phyloP scores from a whole-genome alignment of 1,139 yeast species.

The Zygosaccharomyces pseudobailii region DNA sequence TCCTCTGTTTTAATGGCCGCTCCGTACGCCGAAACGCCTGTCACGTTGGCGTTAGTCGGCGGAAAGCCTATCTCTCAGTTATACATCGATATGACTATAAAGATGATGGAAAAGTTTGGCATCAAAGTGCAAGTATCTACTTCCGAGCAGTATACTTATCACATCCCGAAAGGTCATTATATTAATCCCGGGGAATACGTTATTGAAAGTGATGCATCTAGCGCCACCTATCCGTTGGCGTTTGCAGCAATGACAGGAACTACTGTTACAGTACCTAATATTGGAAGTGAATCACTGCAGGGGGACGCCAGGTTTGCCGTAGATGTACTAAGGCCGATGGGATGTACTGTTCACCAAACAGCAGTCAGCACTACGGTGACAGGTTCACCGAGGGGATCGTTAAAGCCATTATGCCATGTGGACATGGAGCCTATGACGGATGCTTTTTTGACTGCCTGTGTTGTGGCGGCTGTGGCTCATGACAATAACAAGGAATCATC shows the following conservation, averaged over 20 bases:
- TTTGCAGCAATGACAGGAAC: constrained; percentile 98
- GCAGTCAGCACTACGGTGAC: constrained; percentile 83
- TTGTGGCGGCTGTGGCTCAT: constrained; percentile 85
- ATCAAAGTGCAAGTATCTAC: constrained; percentile 66
- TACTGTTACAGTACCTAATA: constrained; percentile 87
- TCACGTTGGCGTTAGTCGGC: constrained; percentile 82
- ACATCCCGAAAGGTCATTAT: constrained; percentile 81
- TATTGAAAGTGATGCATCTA: constrained; percentile 96
- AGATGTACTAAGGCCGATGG: constrained; percentile 92
- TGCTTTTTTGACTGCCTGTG: constrained; percentile 94
- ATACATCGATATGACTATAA: constrained; percentile 94
- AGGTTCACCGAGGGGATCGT: constrained; percentile 70
- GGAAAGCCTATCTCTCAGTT: constrained; percentile 96
- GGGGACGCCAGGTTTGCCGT: constrained; percentile 97
- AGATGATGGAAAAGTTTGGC: constrained; percentile 92
- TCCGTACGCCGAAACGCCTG: constrained; percentile 87
- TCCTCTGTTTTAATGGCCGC: constrained; percentile 97
- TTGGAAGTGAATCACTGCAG: constrained; percentile 86
- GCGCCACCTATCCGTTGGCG: constrained; percentile 96
- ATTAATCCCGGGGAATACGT: constrained; percentile 78
- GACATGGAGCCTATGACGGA: constrained; percentile 99
- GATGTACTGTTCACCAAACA: constrained; percentile 81
- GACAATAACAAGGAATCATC: constrained; percentile 25
- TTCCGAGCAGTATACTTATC: constrained; percentile 76
- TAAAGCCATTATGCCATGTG: constrained; percentile 66